Evolutionary conservation across 768 basidiomycete species (phyloP).

Genomic region (Saitozyma podzolica): DNA sequence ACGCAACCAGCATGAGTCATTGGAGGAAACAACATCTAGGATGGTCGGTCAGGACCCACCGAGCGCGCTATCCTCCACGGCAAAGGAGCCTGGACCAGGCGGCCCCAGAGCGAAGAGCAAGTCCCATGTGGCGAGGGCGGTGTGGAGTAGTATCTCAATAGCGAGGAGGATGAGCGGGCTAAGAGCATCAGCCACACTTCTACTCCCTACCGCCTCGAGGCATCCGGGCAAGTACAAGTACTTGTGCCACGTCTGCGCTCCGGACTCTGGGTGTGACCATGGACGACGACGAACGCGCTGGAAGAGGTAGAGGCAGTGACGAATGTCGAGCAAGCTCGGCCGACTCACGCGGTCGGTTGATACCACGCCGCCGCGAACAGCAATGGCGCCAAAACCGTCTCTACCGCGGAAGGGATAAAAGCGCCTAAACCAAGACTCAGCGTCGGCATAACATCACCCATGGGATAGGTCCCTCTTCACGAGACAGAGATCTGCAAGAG

Average conservation of each 20-base stretch:
- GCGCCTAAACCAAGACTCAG: too few relatives aligned
- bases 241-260: background rate
- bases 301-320: slow-evolving; percentile 1
- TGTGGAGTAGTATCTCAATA: slow-evolving; percentile 13
- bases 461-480: too few relatives aligned
- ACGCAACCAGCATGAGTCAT: background rate
- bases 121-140: slow-evolving; percentile 14
- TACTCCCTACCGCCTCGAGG: too few relatives aligned
- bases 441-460: too few relatives aligned
- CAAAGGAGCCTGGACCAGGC: slow-evolving; percentile 1
- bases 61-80: slow-evolving; percentile 16
- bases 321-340: slow-evolving; percentile 1
- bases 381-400: too few relatives aligned
- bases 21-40: too few relatives aligned
- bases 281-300: slow-evolving; percentile 1
- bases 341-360: background rate
- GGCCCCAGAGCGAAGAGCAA: slow-evolving; percentile 2
- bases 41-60: slow-evolving; percentile 11
- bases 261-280: background rate
- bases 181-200: too few relatives aligned
- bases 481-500: too few relatives aligned
- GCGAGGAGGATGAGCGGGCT: slow-evolving; percentile 11
- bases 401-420: too few relatives aligned
- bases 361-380: too few relatives aligned
- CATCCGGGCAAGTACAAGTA: too few relatives aligned